Evolutionary conservation across 345 rosid genomes (phyloP).

Genomic region (Citrus unshiu): DNA sequence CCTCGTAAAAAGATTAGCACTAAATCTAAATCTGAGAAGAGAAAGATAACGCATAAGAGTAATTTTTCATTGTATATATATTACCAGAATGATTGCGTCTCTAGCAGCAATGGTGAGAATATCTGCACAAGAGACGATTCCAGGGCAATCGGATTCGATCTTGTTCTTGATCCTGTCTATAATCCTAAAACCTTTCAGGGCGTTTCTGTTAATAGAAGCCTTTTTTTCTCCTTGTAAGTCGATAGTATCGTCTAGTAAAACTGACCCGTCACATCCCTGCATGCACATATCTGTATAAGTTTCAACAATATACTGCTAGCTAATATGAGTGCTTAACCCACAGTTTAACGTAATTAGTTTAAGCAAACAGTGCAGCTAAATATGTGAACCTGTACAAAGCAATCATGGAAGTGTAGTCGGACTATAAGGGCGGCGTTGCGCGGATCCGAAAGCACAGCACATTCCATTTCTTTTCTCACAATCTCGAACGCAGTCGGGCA

Average conservation of each 20-base stretch:
- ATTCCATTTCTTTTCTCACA: conserved; percentile 82
- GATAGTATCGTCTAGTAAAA: conserved; percentile 75
- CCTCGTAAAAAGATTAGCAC: no score
- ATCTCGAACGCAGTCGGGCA: conserved; percentile 69
- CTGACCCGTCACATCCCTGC: conserved; percentile 93
- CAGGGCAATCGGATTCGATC: conserved; percentile 90
- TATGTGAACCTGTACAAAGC: conserved; percentile 72
- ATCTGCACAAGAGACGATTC: conserved; percentile 89
- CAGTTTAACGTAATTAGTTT: not conserved
- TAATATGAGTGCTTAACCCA: no score
- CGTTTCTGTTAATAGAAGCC: conserved; percentile 53
- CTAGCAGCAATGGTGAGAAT: conserved; percentile 84
- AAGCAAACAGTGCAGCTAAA: not conserved
- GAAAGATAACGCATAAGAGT: no score
- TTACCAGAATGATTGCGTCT: conserved; percentile 84
- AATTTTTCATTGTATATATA: no score
- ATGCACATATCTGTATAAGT: not conserved
- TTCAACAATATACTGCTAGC: no score
- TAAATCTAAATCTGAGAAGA: no score
- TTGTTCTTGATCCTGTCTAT: conserved; percentile 82
- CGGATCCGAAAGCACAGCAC: conserved; percentile 76
- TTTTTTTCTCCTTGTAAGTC: conserved; percentile 68
- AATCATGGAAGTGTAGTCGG: conserved; percentile 85
- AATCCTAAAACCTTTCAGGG: conserved; percentile 58
- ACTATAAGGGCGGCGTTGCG: conserved; percentile 72